Conservation (phyloP, 352 stramenopile genomes). For the Nothophytophthora sp. region DNA sequence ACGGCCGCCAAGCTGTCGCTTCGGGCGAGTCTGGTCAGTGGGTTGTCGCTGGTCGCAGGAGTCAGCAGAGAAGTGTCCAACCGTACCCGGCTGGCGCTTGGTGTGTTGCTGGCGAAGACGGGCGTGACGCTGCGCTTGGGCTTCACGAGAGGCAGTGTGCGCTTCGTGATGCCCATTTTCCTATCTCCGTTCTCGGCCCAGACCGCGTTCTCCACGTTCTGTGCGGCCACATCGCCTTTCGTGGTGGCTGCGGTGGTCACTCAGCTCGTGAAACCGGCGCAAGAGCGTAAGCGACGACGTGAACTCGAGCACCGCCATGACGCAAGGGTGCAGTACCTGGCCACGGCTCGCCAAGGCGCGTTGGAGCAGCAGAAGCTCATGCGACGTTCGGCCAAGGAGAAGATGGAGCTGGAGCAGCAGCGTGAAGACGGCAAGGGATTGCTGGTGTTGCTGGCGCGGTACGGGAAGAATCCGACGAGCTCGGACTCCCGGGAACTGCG, state of each 20-base stretch:
- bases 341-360: constrained; percentile 46
- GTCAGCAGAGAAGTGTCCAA: constrained; percentile 60
- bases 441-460: constrained; percentile 75
- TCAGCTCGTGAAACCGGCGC: constrained; percentile 68
- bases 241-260: constrained; percentile 61
- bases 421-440: constrained; percentile 49
- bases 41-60: constrained; percentile 50
- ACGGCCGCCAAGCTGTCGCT: constrained; percentile 58
- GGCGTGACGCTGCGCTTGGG: constrained; percentile 69
- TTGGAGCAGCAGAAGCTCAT: constrained; percentile 80
- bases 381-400: constrained; percentile 59
- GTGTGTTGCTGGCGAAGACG: constrained; percentile 51
- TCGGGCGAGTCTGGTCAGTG: constrained; percentile 44
- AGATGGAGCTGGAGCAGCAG: constrained; percentile 48
- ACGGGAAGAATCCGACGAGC: constrained; percentile 74
- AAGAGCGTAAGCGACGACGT: constrained; percentile 56
- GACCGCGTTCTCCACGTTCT: constrained; percentile 74
- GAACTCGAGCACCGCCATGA: constrained; percentile 49
- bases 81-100: constrained; percentile 57
- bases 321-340: constrained; percentile 57
- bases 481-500: constrained; percentile 34
- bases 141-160: constrained; percentile 78
- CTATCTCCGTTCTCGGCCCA: constrained; percentile 71
- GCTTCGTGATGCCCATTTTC: constrained; percentile 85
- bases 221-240: constrained; percentile 70